A percentile compares a stretch with the other conserved stretches of the same genome.
Conservation (phyloP, 306 rosid species). For the Macrotyloma uniflorum region DNA sequence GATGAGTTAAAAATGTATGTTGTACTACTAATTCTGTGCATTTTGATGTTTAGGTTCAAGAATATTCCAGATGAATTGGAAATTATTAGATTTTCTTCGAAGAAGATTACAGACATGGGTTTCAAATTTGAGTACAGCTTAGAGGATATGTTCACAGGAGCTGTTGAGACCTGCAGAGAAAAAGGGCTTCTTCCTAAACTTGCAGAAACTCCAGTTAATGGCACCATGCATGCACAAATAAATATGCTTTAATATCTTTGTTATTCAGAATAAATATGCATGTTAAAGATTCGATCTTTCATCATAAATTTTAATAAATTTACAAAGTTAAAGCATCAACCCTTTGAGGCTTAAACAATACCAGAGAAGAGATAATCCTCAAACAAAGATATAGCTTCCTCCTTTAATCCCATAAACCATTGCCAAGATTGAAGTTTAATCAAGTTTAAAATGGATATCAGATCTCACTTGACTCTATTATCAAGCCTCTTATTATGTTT, state of each 20-base stretch:
- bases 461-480: too few relatives aligned
- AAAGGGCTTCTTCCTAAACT: conserved; percentile 54
- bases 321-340: too few relatives aligned
- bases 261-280: neutral
- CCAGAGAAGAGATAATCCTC: too few relatives aligned
- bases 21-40: neutral
- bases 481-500: too few relatives aligned
- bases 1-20: too few relatives aligned
- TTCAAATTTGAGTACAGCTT: conserved; percentile 68
- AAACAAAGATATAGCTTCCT: too few relatives aligned
- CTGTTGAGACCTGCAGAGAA: conserved; percentile 59
- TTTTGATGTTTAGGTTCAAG: conserved; percentile 53
- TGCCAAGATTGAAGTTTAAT: too few relatives aligned
- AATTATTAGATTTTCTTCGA: conserved; percentile 55
- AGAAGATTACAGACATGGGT: conserved; percentile 65
- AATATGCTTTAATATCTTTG: neutral
- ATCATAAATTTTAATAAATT: too few relatives aligned
- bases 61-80: conserved; percentile 63
- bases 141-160: conserved; percentile 73
- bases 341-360: too few relatives aligned
- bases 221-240: neutral
- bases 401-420: too few relatives aligned
- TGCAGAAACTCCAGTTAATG: neutral
- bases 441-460: too few relatives aligned
- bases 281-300: neutral